Evolutionary conservation across 495 filamentous ascomycete genomes (phyloP), one percentile per base, ranked within the genome.

Genomic region (Chaetomium cochliodes): DNA sequence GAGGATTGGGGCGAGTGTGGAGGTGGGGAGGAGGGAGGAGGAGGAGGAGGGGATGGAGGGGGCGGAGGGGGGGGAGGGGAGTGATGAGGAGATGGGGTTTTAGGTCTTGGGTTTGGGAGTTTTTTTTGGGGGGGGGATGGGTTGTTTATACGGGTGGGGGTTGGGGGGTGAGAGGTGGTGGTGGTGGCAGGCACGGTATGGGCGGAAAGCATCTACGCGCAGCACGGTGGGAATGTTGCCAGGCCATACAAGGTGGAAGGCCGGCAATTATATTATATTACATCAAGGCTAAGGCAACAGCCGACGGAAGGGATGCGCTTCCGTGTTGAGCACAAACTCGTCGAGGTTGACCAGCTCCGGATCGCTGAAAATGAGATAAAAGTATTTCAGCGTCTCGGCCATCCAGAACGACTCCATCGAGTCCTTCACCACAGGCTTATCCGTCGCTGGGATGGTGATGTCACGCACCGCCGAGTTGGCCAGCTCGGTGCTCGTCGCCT

Each of bases 251-350:
- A 18, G 12, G 2, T 5, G n/a, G 44, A 20, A 7, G n/a, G n/a
- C 44, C 44, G 12, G 12, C 15, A 47, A 47, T 22, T n/a, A 20
- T 20, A 23, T 11, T 11, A 18, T 11, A 2, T 20, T 22, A 5
- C 46, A 50, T 22, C 8, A 50, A 2, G 25, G 39, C 55, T 58
- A 28, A 13, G 4, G 22, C 44, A 51, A 3, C 58, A 60, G 7
- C 58, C 58, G 18, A 0, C 51, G 59, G n/a, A 96, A 83, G 3
- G 89, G 86, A 77, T 94, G 92, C 2, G 89, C 92, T 77, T 94
- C 92, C 0, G 91, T 96, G 73, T 93, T 96, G 60, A 94, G 85
- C 1, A 96, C 88, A 55, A 90, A 84, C 22, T 90, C 80, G 64
- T 90, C 86, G 70, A 96, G 76, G 73, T 83, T 90, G 33, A 92